Percentiles rank a stretch among this genome's conserved stretches.
These are phyloP conservation scores for Vicia villosa DNA, from an alignment of 306 rosid genomes.

Conservation along the genomic window DNA sequence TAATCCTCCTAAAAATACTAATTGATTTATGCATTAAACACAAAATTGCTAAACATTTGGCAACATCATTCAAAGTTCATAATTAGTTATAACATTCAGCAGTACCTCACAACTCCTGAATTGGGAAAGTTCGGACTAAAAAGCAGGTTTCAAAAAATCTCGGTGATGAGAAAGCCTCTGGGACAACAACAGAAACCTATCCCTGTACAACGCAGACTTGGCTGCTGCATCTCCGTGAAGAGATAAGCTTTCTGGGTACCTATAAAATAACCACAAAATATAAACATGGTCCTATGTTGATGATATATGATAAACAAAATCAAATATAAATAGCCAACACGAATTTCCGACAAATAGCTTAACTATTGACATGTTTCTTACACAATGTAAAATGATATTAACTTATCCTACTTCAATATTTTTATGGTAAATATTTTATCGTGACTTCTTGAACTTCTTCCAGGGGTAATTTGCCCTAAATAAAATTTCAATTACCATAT, in stretches of 20 bases:
- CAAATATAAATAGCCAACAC: slow-evolving; percentile 5
- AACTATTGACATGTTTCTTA: not conserved
- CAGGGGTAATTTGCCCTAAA: not conserved
- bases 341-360: slow-evolving; percentile 15
- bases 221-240: slow-evolving; percentile 83
- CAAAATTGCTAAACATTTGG: slow-evolving; percentile 1
- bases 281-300: slow-evolving; percentile 19
- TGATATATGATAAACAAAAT: slow-evolving; percentile 11
- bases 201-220: slow-evolving; percentile 68
- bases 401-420: not conserved
- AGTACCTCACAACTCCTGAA: slow-evolving; percentile 85
- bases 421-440: not conserved
- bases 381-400: slow-evolving; percentile 8
- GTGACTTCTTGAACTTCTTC: not conserved
- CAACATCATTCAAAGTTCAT: slow-evolving; percentile 18
- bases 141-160: slow-evolving; percentile 81
- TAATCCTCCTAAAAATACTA: slow-evolving; percentile 24
- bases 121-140: slow-evolving; percentile 65
- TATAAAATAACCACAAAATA: slow-evolving; percentile 35
- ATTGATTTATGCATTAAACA: not conserved
- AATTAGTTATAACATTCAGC: not conserved
- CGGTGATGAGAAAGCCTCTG: slow-evolving; percentile 89
- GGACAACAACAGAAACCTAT: slow-evolving; percentile 69
- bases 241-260: slow-evolving; percentile 62
- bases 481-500: not conserved